Evolutionary conservation across 139 green algal genomes (phyloP).

Genomic region (Asterochloris erici): DNA sequence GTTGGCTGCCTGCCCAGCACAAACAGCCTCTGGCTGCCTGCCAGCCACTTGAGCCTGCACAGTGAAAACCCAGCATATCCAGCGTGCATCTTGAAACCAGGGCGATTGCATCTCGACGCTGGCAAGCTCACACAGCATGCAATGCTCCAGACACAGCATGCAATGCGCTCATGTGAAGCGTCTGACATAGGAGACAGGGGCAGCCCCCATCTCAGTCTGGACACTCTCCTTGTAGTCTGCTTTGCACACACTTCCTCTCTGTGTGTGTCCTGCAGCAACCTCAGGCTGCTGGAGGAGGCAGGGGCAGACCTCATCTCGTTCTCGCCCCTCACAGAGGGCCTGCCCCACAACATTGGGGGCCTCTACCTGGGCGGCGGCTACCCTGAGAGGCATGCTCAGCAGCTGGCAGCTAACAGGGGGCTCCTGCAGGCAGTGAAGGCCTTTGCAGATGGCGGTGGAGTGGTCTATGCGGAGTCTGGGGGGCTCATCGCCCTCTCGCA

Average conservation of each 20-base stretch:
- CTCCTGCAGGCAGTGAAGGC: conserved; percentile 58
- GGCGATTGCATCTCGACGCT: too few relatives aligned
- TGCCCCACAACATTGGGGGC: conserved; percentile 68
- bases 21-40: too few relatives aligned
- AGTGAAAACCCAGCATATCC: too few relatives aligned
- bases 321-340: conserved; percentile 81
- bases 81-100: too few relatives aligned
- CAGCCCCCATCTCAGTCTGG: conserved; percentile 88
- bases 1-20: too few relatives aligned
- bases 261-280: conserved; percentile 32
- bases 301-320: conserved; percentile 88
- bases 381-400: conserved; percentile 60
- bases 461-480: conserved; percentile 88
- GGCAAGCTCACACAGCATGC: too few relatives aligned
- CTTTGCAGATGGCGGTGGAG: conserved; percentile 79
- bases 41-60: too few relatives aligned
- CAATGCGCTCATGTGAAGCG: too few relatives aligned
- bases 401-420: conserved; percentile 66
- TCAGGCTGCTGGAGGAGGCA: conserved; percentile 48
- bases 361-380: conserved; percentile 86
- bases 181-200: conserved; percentile 57
- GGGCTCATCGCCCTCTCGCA: conserved; percentile 86
- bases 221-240: conserved; percentile 43
- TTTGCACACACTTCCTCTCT: neutral
- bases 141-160: too few relatives aligned